Evolutionary conservation across 805 yeast genomes (phyloP).

Genomic region (Danielia reshetovae): DNA sequence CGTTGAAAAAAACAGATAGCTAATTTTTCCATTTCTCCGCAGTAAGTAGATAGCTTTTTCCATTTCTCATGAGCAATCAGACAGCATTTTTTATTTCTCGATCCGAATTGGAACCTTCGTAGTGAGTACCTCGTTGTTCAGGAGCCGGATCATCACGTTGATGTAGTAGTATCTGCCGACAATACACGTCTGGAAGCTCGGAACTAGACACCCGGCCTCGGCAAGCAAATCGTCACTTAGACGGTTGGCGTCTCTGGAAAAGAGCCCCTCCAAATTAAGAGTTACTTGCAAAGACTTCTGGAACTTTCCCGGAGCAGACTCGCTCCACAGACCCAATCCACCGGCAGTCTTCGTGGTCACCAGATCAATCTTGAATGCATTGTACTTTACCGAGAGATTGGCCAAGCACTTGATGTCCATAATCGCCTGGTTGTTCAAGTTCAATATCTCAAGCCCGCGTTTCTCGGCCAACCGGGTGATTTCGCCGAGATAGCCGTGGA

Average conservation of each 20-base stretch:
- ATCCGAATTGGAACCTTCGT: conserved; percentile 20
- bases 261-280: conserved; percentile 12
- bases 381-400: conserved; percentile 19
- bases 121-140: conserved; percentile 16
- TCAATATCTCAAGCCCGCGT: conserved; percentile 17
- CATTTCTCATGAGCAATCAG: too few relatives aligned
- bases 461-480: conserved; percentile 13
- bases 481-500: conserved; percentile 17
- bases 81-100: too few relatives aligned
- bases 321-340: conserved; percentile 12
- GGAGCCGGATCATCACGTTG: conserved; percentile 15
- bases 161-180: conserved; percentile 25
- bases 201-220: conserved; percentile 20
- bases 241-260: conserved; percentile 7
- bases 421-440: conserved; percentile 16
- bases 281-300: conserved; percentile 5
- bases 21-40: too few relatives aligned
- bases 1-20: too few relatives aligned
- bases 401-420: conserved; percentile 27
- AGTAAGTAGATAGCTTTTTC: too few relatives aligned
- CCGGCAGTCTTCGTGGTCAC: conserved; percentile 7
- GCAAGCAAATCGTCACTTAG: conserved; percentile 12
- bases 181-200: conserved; percentile 27
- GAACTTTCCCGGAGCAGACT: conserved; percentile 3
- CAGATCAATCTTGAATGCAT: conserved; percentile 16